phyloP scores from a whole-genome alignment of 2,329 filamentous ascomycete species.

The Pseudonectria buxi region DNA sequence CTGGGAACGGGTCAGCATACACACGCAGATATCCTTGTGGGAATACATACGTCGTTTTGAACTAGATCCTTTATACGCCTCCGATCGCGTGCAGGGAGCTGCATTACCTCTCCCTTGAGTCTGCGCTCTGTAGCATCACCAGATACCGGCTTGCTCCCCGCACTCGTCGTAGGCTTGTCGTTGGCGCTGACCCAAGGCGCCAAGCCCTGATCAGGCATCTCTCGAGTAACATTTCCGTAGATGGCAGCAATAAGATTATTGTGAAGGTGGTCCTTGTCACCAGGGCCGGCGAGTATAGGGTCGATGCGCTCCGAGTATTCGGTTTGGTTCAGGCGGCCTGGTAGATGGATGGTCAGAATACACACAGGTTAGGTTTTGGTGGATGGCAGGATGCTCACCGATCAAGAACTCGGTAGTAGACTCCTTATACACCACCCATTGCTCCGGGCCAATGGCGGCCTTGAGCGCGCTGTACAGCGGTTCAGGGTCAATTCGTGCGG shows the following conservation, averaged over 20 bases:
- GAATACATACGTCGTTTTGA: slow-evolving; percentile 51
- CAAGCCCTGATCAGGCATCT: slow-evolving; percentile 61
- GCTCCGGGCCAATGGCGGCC: slow-evolving; percentile 49
- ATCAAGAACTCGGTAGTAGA: slow-evolving; percentile 55
- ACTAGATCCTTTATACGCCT: slow-evolving; percentile 59
- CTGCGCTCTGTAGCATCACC: slow-evolving; percentile 60
- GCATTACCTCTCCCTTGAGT: slow-evolving; percentile 64
- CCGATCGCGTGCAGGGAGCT: slow-evolving; percentile 58
- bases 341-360: slow-evolving; percentile 22
- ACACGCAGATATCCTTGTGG: too few relatives aligned
- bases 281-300: slow-evolving; percentile 50
- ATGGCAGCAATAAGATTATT: slow-evolving; percentile 62
- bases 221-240: slow-evolving; percentile 62
- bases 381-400: slow-evolving; percentile 34
- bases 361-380: background rate
- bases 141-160: slow-evolving; percentile 54
- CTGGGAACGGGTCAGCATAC: slow-evolving; percentile 26
- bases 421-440: slow-evolving; percentile 60
- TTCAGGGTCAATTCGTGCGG: slow-evolving; percentile 61
- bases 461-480: slow-evolving; percentile 58
- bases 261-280: slow-evolving; percentile 57
- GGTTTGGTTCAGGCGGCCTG: slow-evolving; percentile 56
- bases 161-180: slow-evolving; percentile 54
- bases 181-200: slow-evolving; percentile 67
- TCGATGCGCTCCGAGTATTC: slow-evolving; percentile 56